phyloP scores from a whole-genome alignment of 2,329 filamentous ascomycete genomes.

The Aquanectria penicillioides region DNA sequence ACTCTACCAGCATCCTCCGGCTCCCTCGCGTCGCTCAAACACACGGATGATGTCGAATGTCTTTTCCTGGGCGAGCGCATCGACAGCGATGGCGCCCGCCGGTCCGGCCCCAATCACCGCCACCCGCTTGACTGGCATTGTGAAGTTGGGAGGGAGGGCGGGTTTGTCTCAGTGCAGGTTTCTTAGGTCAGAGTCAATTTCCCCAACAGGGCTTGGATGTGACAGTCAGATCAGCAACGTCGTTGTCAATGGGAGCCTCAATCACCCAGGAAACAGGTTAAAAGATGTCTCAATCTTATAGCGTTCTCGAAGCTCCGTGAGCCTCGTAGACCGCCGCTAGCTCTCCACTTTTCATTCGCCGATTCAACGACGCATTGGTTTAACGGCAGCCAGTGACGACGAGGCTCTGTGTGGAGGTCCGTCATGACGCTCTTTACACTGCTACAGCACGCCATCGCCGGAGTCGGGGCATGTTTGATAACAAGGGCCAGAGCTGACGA shows the following conservation, averaged over 20 bases:
- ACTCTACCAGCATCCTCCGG: constrained; percentile 69
- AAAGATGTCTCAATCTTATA: neutral
- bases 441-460: constrained; percentile 24
- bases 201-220: neutral
- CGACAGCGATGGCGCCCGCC: constrained; percentile 66
- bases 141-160: neutral
- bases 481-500: neutral
- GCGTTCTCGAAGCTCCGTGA: neutral
- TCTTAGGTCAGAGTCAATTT: no score
- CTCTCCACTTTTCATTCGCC: constrained; percentile 8
- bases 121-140: constrained; percentile 48
- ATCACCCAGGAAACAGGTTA: neutral
- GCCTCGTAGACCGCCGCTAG: neutral
- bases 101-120: constrained; percentile 71
- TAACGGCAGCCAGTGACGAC: constrained; percentile 13
- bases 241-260: neutral
- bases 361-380: constrained; percentile 6
- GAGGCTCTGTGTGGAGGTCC: neutral
- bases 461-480: constrained; percentile 4
- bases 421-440: constrained; percentile 2
- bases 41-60: constrained; percentile 67
- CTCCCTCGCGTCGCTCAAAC: constrained; percentile 67
- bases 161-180: no score
- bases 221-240: neutral
- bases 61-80: constrained; percentile 67